Percentiles rank a stretch among this genome's conserved stretches.
Conservation (phyloP, 331 rosid genomes). For the Erythrophleum ivorense region DNA sequence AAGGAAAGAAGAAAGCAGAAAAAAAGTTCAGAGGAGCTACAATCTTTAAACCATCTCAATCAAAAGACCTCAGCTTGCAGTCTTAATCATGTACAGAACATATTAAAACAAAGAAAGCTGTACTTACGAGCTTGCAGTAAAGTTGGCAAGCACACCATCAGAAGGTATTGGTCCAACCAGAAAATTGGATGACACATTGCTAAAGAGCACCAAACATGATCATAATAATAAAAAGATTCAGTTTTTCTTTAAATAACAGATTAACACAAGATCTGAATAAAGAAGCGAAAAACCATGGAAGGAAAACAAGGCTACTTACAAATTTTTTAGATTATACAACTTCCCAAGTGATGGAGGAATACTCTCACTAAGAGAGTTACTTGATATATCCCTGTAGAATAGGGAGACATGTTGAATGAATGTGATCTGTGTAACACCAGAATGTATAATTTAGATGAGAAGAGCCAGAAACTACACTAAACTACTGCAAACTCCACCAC, state of each 20-base stretch:
- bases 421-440: conserved; percentile 35
- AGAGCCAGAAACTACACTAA: background rate
- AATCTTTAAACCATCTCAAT: background rate
- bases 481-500: conserved; percentile 13
- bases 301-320: conserved; percentile 62
- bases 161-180: conserved; percentile 88
- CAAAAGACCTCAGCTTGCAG: background rate
- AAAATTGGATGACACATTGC: conserved; percentile 89
- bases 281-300: background rate
- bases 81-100: conserved; percentile 7
- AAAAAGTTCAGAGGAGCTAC: background rate
- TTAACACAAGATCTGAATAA: conserved; percentile 11
- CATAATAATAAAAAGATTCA: conserved; percentile 27
- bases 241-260: background rate
- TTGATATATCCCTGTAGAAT: conserved; percentile 84
- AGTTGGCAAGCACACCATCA: conserved; percentile 77
- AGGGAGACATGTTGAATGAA: conserved; percentile 40
- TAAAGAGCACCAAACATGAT: conserved; percentile 42
- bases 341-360: conserved; percentile 80
- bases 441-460: conserved; percentile 16
- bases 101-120: conserved; percentile 13
- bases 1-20: background rate
- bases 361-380: conserved; percentile 81
- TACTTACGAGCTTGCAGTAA: conserved; percentile 84
- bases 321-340: conserved; percentile 62